Base-by-base conservation (phyloP, 129 eudicot genomes). In the Glebionis coronaria region DNA sequence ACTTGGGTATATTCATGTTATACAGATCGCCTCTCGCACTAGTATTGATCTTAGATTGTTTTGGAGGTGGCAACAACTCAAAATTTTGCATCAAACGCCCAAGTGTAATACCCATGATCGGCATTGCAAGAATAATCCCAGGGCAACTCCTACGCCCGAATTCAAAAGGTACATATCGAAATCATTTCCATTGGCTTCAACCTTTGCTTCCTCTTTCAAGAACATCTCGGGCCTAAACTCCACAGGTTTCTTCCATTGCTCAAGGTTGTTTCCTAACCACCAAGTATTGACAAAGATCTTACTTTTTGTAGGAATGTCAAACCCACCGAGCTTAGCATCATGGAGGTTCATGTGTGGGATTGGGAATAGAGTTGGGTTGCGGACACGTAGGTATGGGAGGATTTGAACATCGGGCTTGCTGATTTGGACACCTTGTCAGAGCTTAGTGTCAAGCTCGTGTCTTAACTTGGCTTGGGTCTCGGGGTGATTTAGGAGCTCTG, bases 291-390 rank as follows among this genome's bases (percentile, higher is more conserved):
- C 96, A 65, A 85, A 69, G 71, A 91, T 78, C 73, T 88, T 85
- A 85, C 96, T 88, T 82, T 91, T 94, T 0, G 97, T 90, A 0
- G 96, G 97, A 8, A 91, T 91, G 79, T 91, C 97, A 23, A 68
- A 85, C 15, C 90, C 85, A 0, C 79, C 84, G 0, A 91, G 90
- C 82, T 91, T 88, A 9, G 94, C 97, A 0, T 88, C 90, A 20
- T 88, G 83, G 55, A 91, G 93, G 87, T 91, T 91, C 97, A 91
- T 88, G 87, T 91, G 97, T 0, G 97, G 97, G 78, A 91, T 90
- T 45, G 88, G 80, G 4, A 88, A 84, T 14, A 96, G 97, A 63
- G 88, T 85, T 0, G 93, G 87, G 96, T 85, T 91, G 0, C 97
- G 82, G 4, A 85, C 84, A 14, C 97, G 87, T 0, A n/a, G n/a